These are phyloP conservation scores for Ceratobasidium sp. DNA, from an alignment of 1,284 basidiomycete species.

Conservation along the genomic window DNA sequence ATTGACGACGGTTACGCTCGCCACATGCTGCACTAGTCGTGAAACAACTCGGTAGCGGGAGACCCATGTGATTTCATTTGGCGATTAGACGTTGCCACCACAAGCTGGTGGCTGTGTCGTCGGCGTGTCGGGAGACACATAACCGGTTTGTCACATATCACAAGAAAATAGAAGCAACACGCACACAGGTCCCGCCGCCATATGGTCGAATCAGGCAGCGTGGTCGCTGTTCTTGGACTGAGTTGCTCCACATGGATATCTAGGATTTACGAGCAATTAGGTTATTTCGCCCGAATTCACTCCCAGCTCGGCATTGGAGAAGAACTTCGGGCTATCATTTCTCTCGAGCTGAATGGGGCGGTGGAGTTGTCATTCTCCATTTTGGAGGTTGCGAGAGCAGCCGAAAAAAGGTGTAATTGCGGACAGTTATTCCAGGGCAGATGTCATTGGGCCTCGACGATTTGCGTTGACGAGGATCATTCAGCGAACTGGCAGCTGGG, in stretches of 20 bases:
- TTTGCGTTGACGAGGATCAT: constrained; percentile 15
- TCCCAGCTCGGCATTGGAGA: neutral
- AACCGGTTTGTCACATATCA: neutral
- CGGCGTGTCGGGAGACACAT: neutral
- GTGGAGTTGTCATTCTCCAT: neutral
- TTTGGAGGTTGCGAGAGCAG: too few relatives aligned
- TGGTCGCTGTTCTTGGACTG: neutral
- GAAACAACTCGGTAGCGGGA: neutral
- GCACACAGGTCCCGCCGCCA: neutral
- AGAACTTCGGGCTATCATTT: constrained; percentile 7
- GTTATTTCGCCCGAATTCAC: neutral
- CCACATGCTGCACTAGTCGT: constrained; percentile 7
- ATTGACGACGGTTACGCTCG: neutral
- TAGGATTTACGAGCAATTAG: neutral
- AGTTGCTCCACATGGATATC: neutral
- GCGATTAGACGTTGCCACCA: constrained; percentile 8
- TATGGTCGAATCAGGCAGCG: neutral
- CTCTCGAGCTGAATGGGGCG: neutral
- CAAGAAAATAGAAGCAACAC: neutral
- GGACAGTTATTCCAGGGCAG: too few relatives aligned
- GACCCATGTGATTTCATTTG: constrained; percentile 20
- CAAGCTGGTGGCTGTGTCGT: neutral
- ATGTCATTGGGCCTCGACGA: neutral
- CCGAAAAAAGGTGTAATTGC: constrained; percentile 2
- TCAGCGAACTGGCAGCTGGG: constrained; percentile 1